Conservation (phyloP, 202 grass and related monocot species). For the Panicum hallii region DNA sequence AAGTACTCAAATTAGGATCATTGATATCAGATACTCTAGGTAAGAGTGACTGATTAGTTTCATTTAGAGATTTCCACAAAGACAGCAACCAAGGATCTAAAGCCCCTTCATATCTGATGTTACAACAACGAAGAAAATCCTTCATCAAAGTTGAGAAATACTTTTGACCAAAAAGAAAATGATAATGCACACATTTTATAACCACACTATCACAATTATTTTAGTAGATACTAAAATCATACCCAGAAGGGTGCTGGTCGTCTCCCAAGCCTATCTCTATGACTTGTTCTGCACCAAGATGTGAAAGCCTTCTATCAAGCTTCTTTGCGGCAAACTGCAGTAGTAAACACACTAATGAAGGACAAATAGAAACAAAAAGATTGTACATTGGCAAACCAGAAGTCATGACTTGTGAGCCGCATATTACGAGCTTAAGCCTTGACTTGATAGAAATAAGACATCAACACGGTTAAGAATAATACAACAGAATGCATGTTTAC, state of each 20-base stretch:
- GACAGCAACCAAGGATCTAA: constrained; percentile 84
- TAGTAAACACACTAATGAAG: constrained; percentile 34
- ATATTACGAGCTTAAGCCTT: neutral
- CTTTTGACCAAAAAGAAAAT: neutral
- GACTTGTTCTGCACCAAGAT: constrained; percentile 74
- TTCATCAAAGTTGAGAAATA: neutral
- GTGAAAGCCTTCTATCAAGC: constrained; percentile 79
- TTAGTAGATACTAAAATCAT: constrained; percentile 40
- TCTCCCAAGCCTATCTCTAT: constrained; percentile 86
- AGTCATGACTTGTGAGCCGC: neutral
- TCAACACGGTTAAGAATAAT: neutral
- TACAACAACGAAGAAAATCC: constrained; percentile 27
- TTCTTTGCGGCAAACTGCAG: constrained; percentile 93
- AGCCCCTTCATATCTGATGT: constrained; percentile 82
- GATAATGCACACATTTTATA: neutral
- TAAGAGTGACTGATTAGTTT: constrained; percentile 59
- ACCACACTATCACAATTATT: neutral
- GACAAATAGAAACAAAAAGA: constrained; percentile 33
- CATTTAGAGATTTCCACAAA: constrained; percentile 79
- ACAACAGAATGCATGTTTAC: neutral
- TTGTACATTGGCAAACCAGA: neutral
- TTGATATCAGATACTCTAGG: constrained; percentile 78
- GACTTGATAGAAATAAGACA: constrained; percentile 15
- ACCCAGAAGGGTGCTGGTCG: constrained; percentile 95
- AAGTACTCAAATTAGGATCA: constrained; percentile 64